Conservation (phyloP, 805 yeast species). For the Lachancea thermotolerans region DNA sequence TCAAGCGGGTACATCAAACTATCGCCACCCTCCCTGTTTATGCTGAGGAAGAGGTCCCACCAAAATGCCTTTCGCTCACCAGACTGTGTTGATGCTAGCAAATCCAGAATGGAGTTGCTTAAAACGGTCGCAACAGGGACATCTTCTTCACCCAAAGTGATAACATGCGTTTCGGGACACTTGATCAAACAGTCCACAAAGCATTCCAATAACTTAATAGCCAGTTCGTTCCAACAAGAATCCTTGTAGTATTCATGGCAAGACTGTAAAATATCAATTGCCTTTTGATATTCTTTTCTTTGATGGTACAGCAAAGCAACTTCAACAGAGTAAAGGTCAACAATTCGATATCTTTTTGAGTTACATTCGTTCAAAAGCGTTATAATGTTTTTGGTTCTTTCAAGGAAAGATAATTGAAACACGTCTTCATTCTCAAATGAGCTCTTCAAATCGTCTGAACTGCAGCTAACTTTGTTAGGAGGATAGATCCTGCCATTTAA, state of each 20-base stretch:
- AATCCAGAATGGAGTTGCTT: conserved; percentile 27
- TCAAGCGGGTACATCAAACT: conserved; percentile 23
- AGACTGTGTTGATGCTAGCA: conserved; percentile 17
- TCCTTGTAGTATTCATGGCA: conserved; percentile 62
- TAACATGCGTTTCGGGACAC: conserved; percentile 15
- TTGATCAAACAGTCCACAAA: conserved; percentile 59
- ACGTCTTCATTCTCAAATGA: conserved; percentile 16
- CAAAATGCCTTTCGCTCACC: conserved; percentile 15
- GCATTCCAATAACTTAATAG: conserved; percentile 55
- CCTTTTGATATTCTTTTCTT: conserved; percentile 47
- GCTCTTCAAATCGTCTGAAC: conserved; percentile 10
- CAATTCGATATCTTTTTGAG: conserved; percentile 48
- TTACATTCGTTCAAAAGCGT: conserved; percentile 15
- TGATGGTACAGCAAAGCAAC: conserved; percentile 65
- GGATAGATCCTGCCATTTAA: conserved; percentile 12
- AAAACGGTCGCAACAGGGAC: conserved; percentile 23
- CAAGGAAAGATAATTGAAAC: conserved; percentile 37
- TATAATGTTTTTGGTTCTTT: conserved; percentile 41
- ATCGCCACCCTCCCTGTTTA: conserved; percentile 10
- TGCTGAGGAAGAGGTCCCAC: conserved; percentile 25
- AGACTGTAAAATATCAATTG: conserved; percentile 56
- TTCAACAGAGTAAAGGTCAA: conserved; percentile 71
- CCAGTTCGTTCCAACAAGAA: conserved; percentile 71
- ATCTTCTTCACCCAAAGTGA: conserved; percentile 22
- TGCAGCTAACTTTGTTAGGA: conserved; percentile 6